Evolutionary conservation across 2,329 filamentous ascomycete species (phyloP), one percentile per base, ranked within the genome.

Genomic region (Xylaria sp.): DNA sequence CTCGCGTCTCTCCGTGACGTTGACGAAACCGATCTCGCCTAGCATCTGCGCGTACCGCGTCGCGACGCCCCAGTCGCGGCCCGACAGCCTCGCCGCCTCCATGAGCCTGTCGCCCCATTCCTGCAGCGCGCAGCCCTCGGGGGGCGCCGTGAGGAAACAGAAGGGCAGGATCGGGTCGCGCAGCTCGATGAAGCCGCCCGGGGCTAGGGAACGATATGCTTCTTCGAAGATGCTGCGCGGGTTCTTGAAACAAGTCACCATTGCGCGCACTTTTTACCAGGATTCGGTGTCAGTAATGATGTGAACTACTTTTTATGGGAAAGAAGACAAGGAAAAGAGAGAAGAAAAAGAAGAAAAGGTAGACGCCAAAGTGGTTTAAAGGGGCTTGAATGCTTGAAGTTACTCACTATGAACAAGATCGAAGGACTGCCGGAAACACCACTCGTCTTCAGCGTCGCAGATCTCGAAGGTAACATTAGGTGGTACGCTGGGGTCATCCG

Each of bases 361-460:
- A 35, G 32, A 9, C 1, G 32, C 32, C 8, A 10, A 9, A 8
- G 1, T 9, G 8, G 32, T 9, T 35, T 35, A 4, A 2, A 25
- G 16, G 21, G 13, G 16, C 2, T 1, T 40, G 1, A 1, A 9
- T 47, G 2, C 21, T 42, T 18, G 9, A 29, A n/a, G 3, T n/a
- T n/a, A 66, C 66, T 62, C 32, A 69, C 66, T 72, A 55, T 76
- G 75, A 29, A 76, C 62, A 35, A 75, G 69, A 60, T 76, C 72
- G 53, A 76, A 76, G 25, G 68, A 69, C 9, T 61, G 58, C 21
- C 57, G 55, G 53, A 74, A 72, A 23, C 58, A 64, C 74, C 75
- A 76, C 57, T 76, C 75, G 58, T 76, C 74, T 58, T 76, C 74
- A 58, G 72, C 73, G 60, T 76, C 75, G 67, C 65, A 71, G 71